These are phyloP conservation scores for Venturia effusa DNA, from an alignment of 2,329 filamentous ascomycete genomes.

Conservation along the genomic window DNA sequence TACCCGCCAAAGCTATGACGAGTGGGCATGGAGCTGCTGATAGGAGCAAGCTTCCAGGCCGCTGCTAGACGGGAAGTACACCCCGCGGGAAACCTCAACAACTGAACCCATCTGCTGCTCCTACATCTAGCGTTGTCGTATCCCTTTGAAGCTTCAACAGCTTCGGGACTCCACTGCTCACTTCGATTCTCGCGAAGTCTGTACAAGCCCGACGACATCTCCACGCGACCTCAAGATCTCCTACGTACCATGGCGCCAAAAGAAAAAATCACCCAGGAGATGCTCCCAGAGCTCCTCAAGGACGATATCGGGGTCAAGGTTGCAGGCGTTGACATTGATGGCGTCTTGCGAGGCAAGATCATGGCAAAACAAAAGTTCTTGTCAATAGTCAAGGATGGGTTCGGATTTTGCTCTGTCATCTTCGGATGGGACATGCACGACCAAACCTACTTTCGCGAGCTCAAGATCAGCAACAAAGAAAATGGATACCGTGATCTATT, in stretches of 20 bases:
- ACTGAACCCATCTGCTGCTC: background rate
- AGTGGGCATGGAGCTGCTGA: background rate
- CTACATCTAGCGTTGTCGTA: background rate
- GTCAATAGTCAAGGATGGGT: constrained; percentile 67
- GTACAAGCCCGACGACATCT: background rate
- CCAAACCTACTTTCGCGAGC: constrained; percentile 73
- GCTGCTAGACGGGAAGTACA: no score
- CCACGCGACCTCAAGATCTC: background rate
- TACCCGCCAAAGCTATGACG: background rate
- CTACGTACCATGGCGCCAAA: background rate
- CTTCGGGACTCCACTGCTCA: background rate
- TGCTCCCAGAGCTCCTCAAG: constrained; percentile 55
- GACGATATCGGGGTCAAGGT: constrained; percentile 75
- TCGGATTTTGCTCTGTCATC: constrained; percentile 88
- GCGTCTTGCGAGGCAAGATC: constrained; percentile 77
- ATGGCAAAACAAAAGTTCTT: constrained; percentile 91
- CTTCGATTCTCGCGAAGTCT: background rate
- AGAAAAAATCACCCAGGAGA: constrained; percentile 46
- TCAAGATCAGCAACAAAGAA: constrained; percentile 78
- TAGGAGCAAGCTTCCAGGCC: background rate
- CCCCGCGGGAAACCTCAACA: background rate
- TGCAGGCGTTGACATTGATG: constrained; percentile 78
- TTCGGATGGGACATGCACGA: constrained; percentile 99
- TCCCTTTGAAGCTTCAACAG: background rate
- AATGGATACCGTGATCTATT: constrained; percentile 84